Conservation (phyloP, 2,329 filamentous ascomycete species). For the Hypoxylon sp. region DNA sequence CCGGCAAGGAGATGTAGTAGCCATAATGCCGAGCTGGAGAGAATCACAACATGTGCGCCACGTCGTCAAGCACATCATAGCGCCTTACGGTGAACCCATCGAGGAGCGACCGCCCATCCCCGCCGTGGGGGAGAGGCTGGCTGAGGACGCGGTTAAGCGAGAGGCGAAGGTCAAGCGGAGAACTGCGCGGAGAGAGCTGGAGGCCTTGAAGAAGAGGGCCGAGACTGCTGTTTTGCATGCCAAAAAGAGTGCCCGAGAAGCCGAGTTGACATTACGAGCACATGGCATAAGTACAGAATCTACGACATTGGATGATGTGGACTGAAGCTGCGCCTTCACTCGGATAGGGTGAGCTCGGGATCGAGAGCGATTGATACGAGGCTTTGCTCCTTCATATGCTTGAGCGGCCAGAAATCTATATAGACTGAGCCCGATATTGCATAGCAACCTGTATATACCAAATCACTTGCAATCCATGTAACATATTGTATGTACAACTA, state of each 20-base stretch:
- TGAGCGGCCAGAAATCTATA: too few relatives aligned
- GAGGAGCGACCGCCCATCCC: slow-evolving; percentile 72
- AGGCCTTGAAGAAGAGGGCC: slow-evolving; percentile 5
- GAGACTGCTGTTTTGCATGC: slow-evolving; percentile 2
- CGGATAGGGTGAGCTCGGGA: too few relatives aligned
- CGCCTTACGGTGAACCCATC: slow-evolving; percentile 70
- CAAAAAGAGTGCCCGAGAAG: too few relatives aligned
- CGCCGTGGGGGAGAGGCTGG: slow-evolving; percentile 67
- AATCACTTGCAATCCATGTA: slow-evolving; percentile 24
- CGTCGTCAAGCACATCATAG: slow-evolving; percentile 77
- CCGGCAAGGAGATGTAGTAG: slow-evolving; percentile 77
- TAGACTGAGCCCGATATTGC: too few relatives aligned
- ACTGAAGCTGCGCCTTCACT: slow-evolving; percentile 10
- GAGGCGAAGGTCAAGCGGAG: slow-evolving; percentile 37
- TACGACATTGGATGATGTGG: slow-evolving; percentile 29
- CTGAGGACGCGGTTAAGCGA: slow-evolving; percentile 53
- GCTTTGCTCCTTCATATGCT: too few relatives aligned
- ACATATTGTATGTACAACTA: slow-evolving; percentile 28
- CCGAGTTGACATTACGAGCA: too few relatives aligned
- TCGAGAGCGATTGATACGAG: too few relatives aligned
- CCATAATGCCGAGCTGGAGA: slow-evolving; percentile 72
- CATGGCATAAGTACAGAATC: background rate
- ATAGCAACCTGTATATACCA: slow-evolving; percentile 27
- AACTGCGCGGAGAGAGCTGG: slow-evolving; percentile 11
- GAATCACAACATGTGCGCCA: slow-evolving; percentile 74